These are phyloP conservation scores for Pleurotus tuoliensis DNA, from an alignment of 768 basidiomycete species.

Conservation along the genomic window DNA sequence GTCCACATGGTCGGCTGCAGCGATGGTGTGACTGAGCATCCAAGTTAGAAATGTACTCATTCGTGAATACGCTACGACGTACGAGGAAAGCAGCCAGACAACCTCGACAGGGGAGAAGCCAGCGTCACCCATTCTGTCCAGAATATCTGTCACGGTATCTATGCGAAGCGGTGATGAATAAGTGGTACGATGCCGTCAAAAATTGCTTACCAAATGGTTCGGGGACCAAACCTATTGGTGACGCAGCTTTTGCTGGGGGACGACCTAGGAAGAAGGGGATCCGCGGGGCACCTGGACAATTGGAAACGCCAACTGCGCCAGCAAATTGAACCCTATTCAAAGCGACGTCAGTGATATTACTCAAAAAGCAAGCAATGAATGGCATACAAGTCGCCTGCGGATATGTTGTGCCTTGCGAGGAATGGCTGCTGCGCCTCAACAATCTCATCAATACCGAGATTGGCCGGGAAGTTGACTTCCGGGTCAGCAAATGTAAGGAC, in stretches of 20 bases:
- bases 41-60: neutral
- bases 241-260: slow-evolving; percentile 25
- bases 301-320: slow-evolving; percentile 35
- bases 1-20: slow-evolving; percentile 31
- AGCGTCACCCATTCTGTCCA: slow-evolving; percentile 26
- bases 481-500: slow-evolving; percentile 40
- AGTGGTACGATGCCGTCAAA: neutral
- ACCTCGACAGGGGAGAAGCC: slow-evolving; percentile 31
- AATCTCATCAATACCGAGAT: slow-evolving; percentile 39
- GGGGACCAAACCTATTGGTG: slow-evolving; percentile 27
- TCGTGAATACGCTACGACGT: neutral
- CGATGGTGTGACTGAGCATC: slow-evolving; percentile 18
- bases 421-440: slow-evolving; percentile 31
- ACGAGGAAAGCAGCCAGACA: slow-evolving; percentile 33
- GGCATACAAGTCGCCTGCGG: slow-evolving; percentile 43
- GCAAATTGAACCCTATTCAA: slow-evolving; percentile 39
- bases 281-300: slow-evolving; percentile 42
- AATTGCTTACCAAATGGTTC: slow-evolving; percentile 19
- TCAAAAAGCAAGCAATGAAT: neutral
- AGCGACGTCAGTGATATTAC: neutral
- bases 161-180: neutral
- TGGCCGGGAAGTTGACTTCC: slow-evolving; percentile 39
- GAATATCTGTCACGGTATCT: neutral
- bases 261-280: slow-evolving; percentile 37
- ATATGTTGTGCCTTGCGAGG: slow-evolving; percentile 29